A percentile compares a stretch with the other conserved stretches of the same genome.
These are phyloP conservation scores for Niveomyces coronatus DNA, from an alignment of 2,329 filamentous ascomycete genomes.

Conservation along the genomic window DNA sequence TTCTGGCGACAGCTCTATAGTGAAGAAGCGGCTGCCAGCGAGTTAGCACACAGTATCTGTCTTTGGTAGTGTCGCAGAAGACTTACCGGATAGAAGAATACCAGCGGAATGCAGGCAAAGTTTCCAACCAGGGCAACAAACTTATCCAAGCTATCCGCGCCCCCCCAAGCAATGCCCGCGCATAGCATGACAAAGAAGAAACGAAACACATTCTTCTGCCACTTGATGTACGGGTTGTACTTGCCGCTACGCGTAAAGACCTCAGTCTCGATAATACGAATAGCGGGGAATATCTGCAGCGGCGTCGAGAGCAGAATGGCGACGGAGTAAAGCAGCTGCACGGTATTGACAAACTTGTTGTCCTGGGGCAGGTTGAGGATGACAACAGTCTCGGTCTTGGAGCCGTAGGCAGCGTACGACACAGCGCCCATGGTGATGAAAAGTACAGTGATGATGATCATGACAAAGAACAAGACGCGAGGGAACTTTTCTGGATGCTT, in stretches of 20 bases:
- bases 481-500: slow-evolving; percentile 84
- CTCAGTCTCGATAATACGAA: slow-evolving; percentile 90
- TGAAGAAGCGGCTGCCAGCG: slow-evolving; percentile 73
- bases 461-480: slow-evolving; percentile 75
- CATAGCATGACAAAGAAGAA: slow-evolving; percentile 88
- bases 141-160: slow-evolving; percentile 89
- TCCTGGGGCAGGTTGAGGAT: slow-evolving; percentile 94
- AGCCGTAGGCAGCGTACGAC: slow-evolving; percentile 93
- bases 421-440: slow-evolving; percentile 88
- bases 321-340: slow-evolving; percentile 94
- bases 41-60: slow-evolving; percentile 20
- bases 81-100: slow-evolving; percentile 95
- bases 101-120: slow-evolving; percentile 93
- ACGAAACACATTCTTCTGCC: slow-evolving; percentile 97
- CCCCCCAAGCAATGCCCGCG: slow-evolving; percentile 79
- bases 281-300: slow-evolving; percentile 93
- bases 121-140: slow-evolving; percentile 94
- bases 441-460: slow-evolving; percentile 87
- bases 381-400: slow-evolving; percentile 90
- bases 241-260: slow-evolving; percentile 91
- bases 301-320: slow-evolving; percentile 95
- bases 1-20: slow-evolving; percentile 67
- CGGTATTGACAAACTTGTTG: slow-evolving; percentile 85
- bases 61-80: neutral
- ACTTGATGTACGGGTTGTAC: slow-evolving; percentile 97